Evolutionary conservation across 1,284 basidiomycete species (phyloP).

Genomic region (Taiwanofungus camphoratus): DNA sequence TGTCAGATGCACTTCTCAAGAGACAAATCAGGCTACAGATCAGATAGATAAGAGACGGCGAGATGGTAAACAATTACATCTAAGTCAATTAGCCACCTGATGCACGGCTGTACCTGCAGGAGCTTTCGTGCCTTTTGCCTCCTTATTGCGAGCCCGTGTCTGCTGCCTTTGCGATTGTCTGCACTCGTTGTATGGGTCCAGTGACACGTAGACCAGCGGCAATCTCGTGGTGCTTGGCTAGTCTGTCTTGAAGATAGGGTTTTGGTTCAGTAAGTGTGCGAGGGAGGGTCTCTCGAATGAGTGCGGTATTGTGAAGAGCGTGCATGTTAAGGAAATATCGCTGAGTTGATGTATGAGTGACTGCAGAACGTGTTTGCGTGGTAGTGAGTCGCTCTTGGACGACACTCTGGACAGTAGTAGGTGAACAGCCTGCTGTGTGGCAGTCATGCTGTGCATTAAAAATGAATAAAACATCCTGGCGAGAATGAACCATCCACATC

Average conservation of each 20-base stretch:
- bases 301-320: conserved; percentile 20
- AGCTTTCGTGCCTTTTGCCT: not conserved
- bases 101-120: not conserved
- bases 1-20: too few species aligned
- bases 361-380: not conserved
- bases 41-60: not conserved
- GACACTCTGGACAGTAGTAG: not conserved
- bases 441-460: conserved; percentile 23
- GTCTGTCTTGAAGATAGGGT: conserved; percentile 7
- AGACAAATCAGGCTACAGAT: not conserved
- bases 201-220: conserved; percentile 7
- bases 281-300: conserved; percentile 12
- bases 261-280: conserved; percentile 8
- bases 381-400: conserved; percentile 10
- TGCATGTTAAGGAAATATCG: conserved; percentile 20
- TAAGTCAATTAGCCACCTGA: not conserved
- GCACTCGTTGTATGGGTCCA: conserved; percentile 10
- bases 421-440: conserved; percentile 3
- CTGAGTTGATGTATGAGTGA: conserved; percentile 8
- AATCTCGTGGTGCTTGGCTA: conserved; percentile 6
- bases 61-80: not conserved
- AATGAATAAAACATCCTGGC: conserved; percentile 16
- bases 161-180: conserved; percentile 5
- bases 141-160: conserved; percentile 2
- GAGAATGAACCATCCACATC: too few species aligned